A percentile compares a stretch with the other conserved stretches of the same genome.
phyloP scores from a whole-genome alignment of 176 grass and related monocot genomes.

The Ensete glaucum region DNA sequence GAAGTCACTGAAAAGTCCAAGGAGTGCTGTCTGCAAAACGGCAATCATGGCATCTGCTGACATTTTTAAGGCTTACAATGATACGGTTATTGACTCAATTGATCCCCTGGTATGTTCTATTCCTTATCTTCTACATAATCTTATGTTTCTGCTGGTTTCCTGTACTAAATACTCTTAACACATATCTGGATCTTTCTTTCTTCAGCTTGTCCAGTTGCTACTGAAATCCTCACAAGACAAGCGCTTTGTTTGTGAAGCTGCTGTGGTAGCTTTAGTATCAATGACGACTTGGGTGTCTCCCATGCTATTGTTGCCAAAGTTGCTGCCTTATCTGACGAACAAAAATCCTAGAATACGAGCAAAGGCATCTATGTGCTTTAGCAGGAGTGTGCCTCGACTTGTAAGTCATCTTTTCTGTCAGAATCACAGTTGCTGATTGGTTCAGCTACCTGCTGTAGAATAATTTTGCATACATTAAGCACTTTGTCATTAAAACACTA shows the following conservation, averaged over 20 bases:
- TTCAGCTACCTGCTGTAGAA: neutral
- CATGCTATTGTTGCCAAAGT: conserved; percentile 57
- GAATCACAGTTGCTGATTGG: neutral
- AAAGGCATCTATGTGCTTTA: conserved; percentile 85
- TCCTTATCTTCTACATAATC: neutral
- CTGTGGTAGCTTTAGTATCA: conserved; percentile 61
- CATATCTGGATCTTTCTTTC: conserved; percentile 21
- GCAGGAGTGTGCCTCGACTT: conserved; percentile 70
- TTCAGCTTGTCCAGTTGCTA: conserved; percentile 80
- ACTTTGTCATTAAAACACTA: too few species aligned
- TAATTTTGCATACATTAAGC: neutral
- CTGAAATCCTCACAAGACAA: conserved; percentile 98
- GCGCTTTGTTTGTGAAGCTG: conserved; percentile 94
- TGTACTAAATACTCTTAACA: neutral
- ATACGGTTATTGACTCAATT: conserved; percentile 60
- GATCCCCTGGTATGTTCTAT: conserved; percentile 58
- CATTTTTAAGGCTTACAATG: conserved; percentile 78
- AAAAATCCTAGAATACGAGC: conserved; percentile 86
- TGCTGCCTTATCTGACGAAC: conserved; percentile 76
- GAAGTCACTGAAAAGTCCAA: conserved; percentile 90
- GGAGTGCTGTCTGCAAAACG: conserved; percentile 96
- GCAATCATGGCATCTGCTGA: conserved; percentile 87
- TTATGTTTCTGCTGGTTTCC: neutral
- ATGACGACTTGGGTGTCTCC: conserved; percentile 83
- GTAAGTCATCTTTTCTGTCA: conserved; percentile 39